Percentiles rank a stretch among this genome's conserved stretches.
phyloP scores from a whole-genome alignment of 2,329 filamentous ascomycete genomes.

The Trichoderma polysporum region DNA sequence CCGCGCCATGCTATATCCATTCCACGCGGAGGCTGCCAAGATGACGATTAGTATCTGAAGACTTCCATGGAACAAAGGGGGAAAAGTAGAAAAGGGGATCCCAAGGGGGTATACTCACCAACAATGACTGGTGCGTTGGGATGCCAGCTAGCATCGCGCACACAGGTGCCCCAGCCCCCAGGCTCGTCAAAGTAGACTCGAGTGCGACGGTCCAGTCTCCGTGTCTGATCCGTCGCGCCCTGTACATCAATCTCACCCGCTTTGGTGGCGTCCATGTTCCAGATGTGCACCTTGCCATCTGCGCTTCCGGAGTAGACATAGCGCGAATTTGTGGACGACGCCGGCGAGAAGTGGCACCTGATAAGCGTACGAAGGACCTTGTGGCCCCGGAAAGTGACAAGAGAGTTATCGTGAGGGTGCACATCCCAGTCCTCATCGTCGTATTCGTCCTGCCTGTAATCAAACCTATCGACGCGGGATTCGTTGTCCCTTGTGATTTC shows the following conservation, averaged over 20 bases:
- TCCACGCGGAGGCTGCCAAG: slow-evolving; percentile 72
- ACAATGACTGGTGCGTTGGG: slow-evolving; percentile 78
- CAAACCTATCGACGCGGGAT: slow-evolving; percentile 60
- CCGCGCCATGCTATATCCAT: slow-evolving; percentile 69
- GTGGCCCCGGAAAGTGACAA: slow-evolving; percentile 93
- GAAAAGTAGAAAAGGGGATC: neutral
- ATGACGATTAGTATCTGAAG: neutral
- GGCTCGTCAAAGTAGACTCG: slow-evolving; percentile 58
- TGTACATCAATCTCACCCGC: slow-evolving; percentile 77
- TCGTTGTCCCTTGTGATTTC: slow-evolving; percentile 55
- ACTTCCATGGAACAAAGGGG: too few relatives aligned
- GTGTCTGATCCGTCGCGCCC: slow-evolving; percentile 62
- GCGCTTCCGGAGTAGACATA: slow-evolving; percentile 93
- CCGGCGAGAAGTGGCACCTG: slow-evolving; percentile 90
- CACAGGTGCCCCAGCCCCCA: slow-evolving; percentile 70
- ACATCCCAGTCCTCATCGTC: slow-evolving; percentile 59
- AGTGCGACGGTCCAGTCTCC: slow-evolving; percentile 54
- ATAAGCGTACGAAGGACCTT: slow-evolving; percentile 86
- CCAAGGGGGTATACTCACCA: slow-evolving; percentile 42
- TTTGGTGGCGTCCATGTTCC: slow-evolving; percentile 87
- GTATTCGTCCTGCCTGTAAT: slow-evolving; percentile 71
- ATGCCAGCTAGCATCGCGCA: slow-evolving; percentile 89
- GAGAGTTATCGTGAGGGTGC: slow-evolving; percentile 79
- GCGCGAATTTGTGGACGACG: slow-evolving; percentile 78
- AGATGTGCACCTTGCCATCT: slow-evolving; percentile 87